A percentile compares a stretch with the other conserved stretches of the same genome.
Evolutionary conservation across 768 basidiomycete species (phyloP).

Genomic region (Clitopilus hobsonii): DNA sequence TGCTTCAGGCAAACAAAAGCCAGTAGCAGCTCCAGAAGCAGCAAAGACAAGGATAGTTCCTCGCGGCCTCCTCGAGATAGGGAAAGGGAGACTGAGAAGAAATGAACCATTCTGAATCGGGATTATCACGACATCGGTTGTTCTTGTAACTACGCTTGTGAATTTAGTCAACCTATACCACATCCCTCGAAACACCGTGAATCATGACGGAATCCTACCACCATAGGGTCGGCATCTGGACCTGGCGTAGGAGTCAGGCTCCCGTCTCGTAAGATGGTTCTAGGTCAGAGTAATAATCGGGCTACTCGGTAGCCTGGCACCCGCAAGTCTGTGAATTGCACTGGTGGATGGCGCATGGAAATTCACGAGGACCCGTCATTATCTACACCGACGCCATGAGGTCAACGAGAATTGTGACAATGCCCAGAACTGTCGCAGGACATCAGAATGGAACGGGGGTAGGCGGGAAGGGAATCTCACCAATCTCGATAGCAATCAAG

Average conservation of each 20-base stretch:
- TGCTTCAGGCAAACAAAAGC: constrained; percentile 81
- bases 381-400: constrained; percentile 44
- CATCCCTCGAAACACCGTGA: too few relatives aligned
- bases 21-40: constrained; percentile 18
- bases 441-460: constrained; percentile 2
- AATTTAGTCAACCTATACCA: background rate
- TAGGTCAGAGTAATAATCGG: too few relatives aligned
- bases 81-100: background rate
- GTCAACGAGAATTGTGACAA: constrained; percentile 88
- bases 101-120: too few relatives aligned
- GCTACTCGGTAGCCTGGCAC: too few relatives aligned
- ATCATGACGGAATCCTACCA: too few relatives aligned
- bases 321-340: too few relatives aligned
- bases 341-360: too few relatives aligned
- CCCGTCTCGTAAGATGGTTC: too few relatives aligned
- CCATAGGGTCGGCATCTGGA: too few relatives aligned
- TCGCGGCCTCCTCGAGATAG: background rate
- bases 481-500: constrained; percentile 85
- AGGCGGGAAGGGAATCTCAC: constrained; percentile 31
- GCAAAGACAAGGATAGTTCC: constrained; percentile 14
- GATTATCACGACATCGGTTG: too few relatives aligned
- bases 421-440: constrained; percentile 63
- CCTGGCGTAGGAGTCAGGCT: too few relatives aligned
- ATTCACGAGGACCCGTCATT: background rate
- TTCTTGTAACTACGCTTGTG: too few relatives aligned